Conservation (phyloP, 305 asterid genomes). For the Caryopteris hybrid region DNA sequence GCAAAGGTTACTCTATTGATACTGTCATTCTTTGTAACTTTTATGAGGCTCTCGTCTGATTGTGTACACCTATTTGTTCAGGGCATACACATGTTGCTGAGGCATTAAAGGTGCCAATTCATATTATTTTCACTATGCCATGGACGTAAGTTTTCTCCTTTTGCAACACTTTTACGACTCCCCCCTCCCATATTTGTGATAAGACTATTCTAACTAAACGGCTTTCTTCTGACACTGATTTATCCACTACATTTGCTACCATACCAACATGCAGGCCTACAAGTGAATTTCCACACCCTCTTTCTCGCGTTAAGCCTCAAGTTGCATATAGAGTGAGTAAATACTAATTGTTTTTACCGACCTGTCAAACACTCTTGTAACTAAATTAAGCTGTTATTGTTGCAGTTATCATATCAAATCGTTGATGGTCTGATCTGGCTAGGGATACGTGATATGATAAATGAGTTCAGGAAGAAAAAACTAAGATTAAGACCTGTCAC, state of each 20-base stretch:
- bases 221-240: neutral
- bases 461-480: constrained; percentile 84
- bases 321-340: constrained; percentile 77
- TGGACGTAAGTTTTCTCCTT: constrained; percentile 76
- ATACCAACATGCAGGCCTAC: constrained; percentile 62
- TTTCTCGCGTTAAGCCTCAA: constrained; percentile 82
- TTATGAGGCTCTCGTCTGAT: constrained; percentile 3
- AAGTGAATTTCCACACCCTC: constrained; percentile 92
- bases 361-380: neutral
- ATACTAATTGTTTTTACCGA: neutral
- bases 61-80: constrained; percentile 25
- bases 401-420: constrained; percentile 84
- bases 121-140: constrained; percentile 94
- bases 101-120: constrained; percentile 79
- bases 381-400: constrained; percentile 4
- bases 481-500: constrained; percentile 72
- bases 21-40: neutral
- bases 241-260: neutral
- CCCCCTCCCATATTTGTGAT: too few species aligned
- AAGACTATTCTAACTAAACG: neutral
- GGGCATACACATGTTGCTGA: constrained; percentile 92
- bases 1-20: neutral
- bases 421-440: constrained; percentile 86
- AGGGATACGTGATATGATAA: constrained; percentile 86
- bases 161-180: neutral